phyloP scores from a whole-genome alignment of 139 green algal species.

The Tetraselmis chui region DNA sequence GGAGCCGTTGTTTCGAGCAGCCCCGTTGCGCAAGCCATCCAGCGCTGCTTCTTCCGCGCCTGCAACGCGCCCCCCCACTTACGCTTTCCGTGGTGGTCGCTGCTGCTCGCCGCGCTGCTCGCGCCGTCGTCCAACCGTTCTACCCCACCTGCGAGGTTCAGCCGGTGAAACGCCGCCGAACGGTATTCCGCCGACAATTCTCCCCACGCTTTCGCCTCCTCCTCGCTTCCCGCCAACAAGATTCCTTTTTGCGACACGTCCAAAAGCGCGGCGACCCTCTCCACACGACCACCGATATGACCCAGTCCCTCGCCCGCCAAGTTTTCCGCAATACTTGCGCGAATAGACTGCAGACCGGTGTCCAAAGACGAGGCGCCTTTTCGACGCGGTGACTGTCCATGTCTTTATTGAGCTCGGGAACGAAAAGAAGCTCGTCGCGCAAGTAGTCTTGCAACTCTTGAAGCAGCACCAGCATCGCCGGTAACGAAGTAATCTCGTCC shows the following conservation, averaged over 20 bases:
- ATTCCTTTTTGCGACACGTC: neutral
- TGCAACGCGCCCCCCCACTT: neutral
- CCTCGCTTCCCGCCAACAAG: neutral
- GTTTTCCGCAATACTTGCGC: neutral
- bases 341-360: neutral
- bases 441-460: neutral
- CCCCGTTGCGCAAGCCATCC: neutral
- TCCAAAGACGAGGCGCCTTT: neutral
- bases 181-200: neutral
- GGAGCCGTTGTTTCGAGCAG: neutral
- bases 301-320: neutral
- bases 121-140: neutral
- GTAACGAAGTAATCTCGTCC: neutral
- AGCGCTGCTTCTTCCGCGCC: neutral
- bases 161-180: neutral
- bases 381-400: neutral
- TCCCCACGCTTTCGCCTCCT: neutral
- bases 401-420: neutral
- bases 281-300: neutral
- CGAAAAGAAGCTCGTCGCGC: neutral
- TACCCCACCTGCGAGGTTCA: too few relatives aligned
- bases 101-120: neutral
- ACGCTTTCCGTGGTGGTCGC: neutral
- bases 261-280: neutral
- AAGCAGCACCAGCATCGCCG: neutral